Base-by-base conservation (phyloP, 148 eudicot genomes). In the Nyssa sinensis region DNA sequence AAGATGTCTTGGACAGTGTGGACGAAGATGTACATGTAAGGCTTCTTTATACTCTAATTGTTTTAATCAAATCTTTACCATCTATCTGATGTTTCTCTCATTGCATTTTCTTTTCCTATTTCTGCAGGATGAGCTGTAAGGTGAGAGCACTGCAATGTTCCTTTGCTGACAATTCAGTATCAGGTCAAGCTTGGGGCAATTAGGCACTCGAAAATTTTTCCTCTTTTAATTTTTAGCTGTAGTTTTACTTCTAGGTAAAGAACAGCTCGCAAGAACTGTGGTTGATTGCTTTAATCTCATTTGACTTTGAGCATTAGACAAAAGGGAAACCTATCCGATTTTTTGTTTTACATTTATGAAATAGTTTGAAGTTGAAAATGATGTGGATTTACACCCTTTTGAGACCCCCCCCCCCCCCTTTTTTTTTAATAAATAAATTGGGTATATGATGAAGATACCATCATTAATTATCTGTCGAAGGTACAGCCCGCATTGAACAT, bases 51-150 rank as follows among this genome's bases (percentile, higher is more conserved):
- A 19, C 57, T 49, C 17, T 1, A 37, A 49, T 13, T 49, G 57
- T 13, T 14, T 13, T 49, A 14, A 39, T 39, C 44, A 39, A 39
- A 39, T 39, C 44, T 4, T 12, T 39, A 39, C 44, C 16, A 1
- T 49, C 57, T 49, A 49, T 49, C 21, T 4, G 16, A 28, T 55
- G 57, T 9, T 23, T 55, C 66, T 23, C 25, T 17, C 70, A 3
- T 28, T 55, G n/a, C 55, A 44, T 39, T 11, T 32, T 14, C 62
- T 21, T 27, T 44, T 61, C 31, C 14, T 66, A 25, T 72, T n/a
- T n/a, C n/a, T 82, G 55, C 97, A 90, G 97, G 97, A 92, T 78
- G 97, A 92, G 72, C 94, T 92, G 27, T 44, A 13, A 44, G 17
- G 17, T 14, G 19, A 44, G 19, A 44, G 51, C 1, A 44, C 3